Base-by-base conservation (phyloP, 208 protist species). In the Leishmania braziliensis region DNA sequence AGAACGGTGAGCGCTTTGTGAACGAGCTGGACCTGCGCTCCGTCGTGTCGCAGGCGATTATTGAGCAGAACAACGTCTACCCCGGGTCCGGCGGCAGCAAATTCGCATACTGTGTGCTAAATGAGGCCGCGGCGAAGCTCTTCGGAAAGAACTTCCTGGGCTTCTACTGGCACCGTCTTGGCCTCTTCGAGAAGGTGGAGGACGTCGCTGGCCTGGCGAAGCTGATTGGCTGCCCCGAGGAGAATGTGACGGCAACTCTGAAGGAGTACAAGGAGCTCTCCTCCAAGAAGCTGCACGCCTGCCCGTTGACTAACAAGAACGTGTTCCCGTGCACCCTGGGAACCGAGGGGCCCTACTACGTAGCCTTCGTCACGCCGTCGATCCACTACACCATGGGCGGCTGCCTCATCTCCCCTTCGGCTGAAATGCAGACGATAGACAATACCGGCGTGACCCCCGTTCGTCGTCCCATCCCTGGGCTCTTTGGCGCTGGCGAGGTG, bases 351-450 rank as follows among this genome's bases (percentile, higher is more conserved):
- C 90, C 89, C 23, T 97, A 86, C 83, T 93, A 98, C 82, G 92
- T 97, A 43, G 90, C 95, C 51, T 84, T 89, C 78, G 90, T 99
- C 70, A 99, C 97, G 50, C 98, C 98, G 20, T 93, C 91, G 5
- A 95, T 99, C 82, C 98, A 99, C 89, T 99, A 99, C 93, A 98
- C 92, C 14, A 99, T 99, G 98, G 98, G 98, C 72, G 98, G 98
- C 70, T 85, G 98, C 75, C 75, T 89, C 58, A 98, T 99, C 82
- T 94, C 94, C 51, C 68, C 89, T 5, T 79, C 96, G 9, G 96
- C 89, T 10, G 86, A 94, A 63, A 89, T 99, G 68, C 86, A 91
- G 53, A 80, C 81, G 62, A 2, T 39, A 39, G 36, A 39, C 36
- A 0, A 39, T 39, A 39, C 36, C 36, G 36, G 36, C 36, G 36